Evolutionary conservation across 495 filamentous ascomycete species (phyloP), one percentile per base, ranked within the genome.

Genomic region (Staphylotrichum longicolle): DNA sequence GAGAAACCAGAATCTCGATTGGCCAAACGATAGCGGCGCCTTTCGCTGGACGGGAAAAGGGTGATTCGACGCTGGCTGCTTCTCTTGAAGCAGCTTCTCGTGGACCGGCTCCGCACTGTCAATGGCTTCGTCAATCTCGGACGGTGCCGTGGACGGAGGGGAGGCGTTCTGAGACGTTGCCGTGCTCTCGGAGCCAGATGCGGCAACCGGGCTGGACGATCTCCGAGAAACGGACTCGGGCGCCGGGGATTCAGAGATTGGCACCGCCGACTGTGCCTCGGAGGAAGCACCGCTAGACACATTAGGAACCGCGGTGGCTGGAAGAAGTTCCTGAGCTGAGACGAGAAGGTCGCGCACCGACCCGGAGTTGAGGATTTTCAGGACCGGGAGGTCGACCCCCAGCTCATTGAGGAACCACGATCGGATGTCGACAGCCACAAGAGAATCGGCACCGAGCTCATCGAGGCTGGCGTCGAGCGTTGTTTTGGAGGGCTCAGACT

Each of bases 1-100:
- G 56, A 72, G 46, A 54, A 82, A 81, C 78, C 79, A 83, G 54
- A 83, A 75, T 3, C 80, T 68, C 0, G 76, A 77, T 55, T 83
- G 79, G 2, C 60, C 73, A 34, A 71, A 71, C 8, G 66, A 67
- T 3, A 75, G 53, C 3, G 62, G 64, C 54, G 39, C 55, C 37
- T 1, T 39, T 27, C 20, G 20, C 20, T 27, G 20, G 20, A 27
- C 20, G 20, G 20, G 20, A 27, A 27, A 27, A 27, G 20, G 20
- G 20, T 27, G 20, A 27, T 27, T 27, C 20, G 20, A 27, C 20
- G 20, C 20, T 27, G 20, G 20, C 20, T 27, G 20, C 20, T 27
- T 27, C 20, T 27, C 20, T 27, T 27, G 20, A 27, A 27, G 20
- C 20, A 27, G 20, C 20, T 27, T 27, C 20, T 27, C 20, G 20